phyloP scores from a whole-genome alignment of 2,329 filamentous ascomycete species.

The Colletotrichum lentis region DNA sequence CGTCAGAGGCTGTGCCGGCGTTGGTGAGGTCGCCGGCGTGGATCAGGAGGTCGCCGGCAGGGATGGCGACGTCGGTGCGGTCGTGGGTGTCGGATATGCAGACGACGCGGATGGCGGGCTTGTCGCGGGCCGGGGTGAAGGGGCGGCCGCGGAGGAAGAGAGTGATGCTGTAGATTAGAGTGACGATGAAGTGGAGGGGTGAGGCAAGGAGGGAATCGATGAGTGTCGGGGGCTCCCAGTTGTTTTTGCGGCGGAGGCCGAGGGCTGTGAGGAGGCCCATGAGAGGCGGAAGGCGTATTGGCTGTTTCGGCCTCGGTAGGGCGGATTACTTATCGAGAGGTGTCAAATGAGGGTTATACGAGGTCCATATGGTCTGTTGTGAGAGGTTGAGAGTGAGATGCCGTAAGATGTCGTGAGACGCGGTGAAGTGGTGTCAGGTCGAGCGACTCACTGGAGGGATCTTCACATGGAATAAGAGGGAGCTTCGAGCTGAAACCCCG shows the following conservation, averaged over 20 bases:
- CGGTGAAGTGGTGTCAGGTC: constrained; percentile 24
- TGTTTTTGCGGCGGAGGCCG: constrained; percentile 57
- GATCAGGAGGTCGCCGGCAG: constrained; percentile 83
- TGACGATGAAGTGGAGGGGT: constrained; percentile 71
- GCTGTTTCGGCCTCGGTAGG: background rate
- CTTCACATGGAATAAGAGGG: constrained; percentile 33
- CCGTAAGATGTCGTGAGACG: background rate
- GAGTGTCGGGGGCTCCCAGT: constrained; percentile 61
- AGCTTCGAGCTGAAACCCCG: constrained; percentile 36
- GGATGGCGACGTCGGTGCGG: constrained; percentile 65
- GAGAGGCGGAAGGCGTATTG: constrained; percentile 5
- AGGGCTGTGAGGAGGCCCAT: constrained; percentile 58
- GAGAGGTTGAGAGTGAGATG: constrained; percentile 1
- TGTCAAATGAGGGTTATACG: constrained; percentile 9
- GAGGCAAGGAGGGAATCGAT: constrained; percentile 72
- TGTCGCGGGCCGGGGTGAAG: constrained; percentile 63
- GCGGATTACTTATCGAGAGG: constrained; percentile 1
- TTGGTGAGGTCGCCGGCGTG: constrained; percentile 89
- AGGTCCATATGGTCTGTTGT: constrained; percentile 20
- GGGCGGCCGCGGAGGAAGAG: constrained; percentile 73
- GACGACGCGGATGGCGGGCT: constrained; percentile 74
- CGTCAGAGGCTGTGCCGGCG: constrained; percentile 72
- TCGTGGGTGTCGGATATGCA: constrained; percentile 92
- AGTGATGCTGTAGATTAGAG: constrained; percentile 69
- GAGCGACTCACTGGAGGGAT: constrained; percentile 14